Conservation (phyloP, 2,329 filamentous ascomycete species). For the Fusarium sp. region DNA sequence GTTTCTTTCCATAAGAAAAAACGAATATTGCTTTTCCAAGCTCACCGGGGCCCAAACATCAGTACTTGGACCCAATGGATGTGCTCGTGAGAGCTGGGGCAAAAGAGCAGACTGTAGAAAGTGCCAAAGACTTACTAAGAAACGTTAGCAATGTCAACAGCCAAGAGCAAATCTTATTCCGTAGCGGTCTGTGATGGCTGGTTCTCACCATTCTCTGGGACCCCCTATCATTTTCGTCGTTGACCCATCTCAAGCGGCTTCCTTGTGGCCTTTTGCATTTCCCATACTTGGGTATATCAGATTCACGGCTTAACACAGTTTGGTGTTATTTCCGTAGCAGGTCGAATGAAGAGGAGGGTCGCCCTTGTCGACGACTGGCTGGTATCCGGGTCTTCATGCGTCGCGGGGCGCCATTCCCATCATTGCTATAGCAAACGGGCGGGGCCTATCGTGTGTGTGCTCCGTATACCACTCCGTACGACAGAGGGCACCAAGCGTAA, state of each 20-base stretch:
- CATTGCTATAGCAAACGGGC: slow-evolving; percentile 41
- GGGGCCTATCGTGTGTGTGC: slow-evolving; percentile 28
- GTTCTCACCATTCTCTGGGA: slow-evolving; percentile 15
- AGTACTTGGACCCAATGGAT: not conserved
- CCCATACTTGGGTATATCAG: slow-evolving; percentile 38
- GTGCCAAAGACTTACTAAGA: slow-evolving; percentile 26
- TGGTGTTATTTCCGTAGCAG: slow-evolving; percentile 39
- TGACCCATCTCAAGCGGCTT: slow-evolving; percentile 8
- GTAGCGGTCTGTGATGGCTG: slow-evolving; percentile 36
- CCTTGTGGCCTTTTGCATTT: slow-evolving; percentile 38
- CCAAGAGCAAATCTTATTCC: slow-evolving; percentile 17
- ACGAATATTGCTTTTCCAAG: not conserved
- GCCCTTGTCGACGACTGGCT: slow-evolving; percentile 35
- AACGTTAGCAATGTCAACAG: slow-evolving; percentile 23
- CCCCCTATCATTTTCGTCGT: slow-evolving; percentile 15
- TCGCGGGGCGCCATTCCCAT: slow-evolving; percentile 43
- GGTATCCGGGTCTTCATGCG: slow-evolving; percentile 34
- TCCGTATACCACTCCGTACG: slow-evolving; percentile 4
- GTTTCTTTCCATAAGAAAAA: not conserved
- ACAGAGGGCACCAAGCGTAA: slow-evolving; percentile 23
- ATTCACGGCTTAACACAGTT: slow-evolving; percentile 35
- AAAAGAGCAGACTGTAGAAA: slow-evolving; percentile 21
- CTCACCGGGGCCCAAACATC: not conserved
- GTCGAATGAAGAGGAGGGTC: slow-evolving; percentile 26
- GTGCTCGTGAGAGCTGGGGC: not conserved